phyloP scores from a whole-genome alignment of 805 yeast species.

The Metschnikowia sp. region DNA sequence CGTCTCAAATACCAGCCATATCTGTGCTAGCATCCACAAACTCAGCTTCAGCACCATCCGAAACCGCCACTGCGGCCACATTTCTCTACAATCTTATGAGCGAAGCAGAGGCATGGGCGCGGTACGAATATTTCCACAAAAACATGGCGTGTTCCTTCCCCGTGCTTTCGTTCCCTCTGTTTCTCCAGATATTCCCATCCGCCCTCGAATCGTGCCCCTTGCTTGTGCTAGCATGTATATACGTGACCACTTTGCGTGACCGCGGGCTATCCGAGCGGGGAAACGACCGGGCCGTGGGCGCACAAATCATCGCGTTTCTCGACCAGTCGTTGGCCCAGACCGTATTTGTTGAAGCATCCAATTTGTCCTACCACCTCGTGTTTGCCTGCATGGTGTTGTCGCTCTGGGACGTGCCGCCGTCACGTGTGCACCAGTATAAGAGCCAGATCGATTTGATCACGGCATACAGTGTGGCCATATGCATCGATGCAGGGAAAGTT shows the following conservation, averaged over 20 bases:
- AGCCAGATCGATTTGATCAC: conserved; percentile 48
- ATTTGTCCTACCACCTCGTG: conserved; percentile 40
- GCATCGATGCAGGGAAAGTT: conserved; percentile 46
- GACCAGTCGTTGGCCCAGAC: conserved; percentile 44
- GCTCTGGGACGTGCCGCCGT: conserved; percentile 53
- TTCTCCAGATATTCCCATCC: conserved; percentile 35
- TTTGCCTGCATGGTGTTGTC: conserved; percentile 45
- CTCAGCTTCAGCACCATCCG: too few species aligned
- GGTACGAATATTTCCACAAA: conserved; percentile 34
- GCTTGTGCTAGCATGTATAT: conserved; percentile 40
- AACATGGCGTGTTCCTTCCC: conserved; percentile 49
- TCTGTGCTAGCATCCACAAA: too few species aligned
- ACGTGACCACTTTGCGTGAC: conserved; percentile 47
- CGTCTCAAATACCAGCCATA: too few species aligned
- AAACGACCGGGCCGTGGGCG: conserved; percentile 35
- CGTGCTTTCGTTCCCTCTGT: conserved; percentile 39
- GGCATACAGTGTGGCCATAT: conserved; percentile 43
- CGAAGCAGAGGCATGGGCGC: conserved; percentile 30
- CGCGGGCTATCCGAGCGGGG: conserved; percentile 12
- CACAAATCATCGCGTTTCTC: conserved; percentile 40
- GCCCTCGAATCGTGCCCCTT: conserved; percentile 42
- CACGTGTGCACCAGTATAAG: conserved; percentile 49
- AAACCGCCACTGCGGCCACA: neutral
- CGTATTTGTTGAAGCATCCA: conserved; percentile 41
- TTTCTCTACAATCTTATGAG: neutral